These are phyloP conservation scores for Trametes gibbosa DNA, from an alignment of 768 basidiomycete species.

Conservation along the genomic window DNA sequence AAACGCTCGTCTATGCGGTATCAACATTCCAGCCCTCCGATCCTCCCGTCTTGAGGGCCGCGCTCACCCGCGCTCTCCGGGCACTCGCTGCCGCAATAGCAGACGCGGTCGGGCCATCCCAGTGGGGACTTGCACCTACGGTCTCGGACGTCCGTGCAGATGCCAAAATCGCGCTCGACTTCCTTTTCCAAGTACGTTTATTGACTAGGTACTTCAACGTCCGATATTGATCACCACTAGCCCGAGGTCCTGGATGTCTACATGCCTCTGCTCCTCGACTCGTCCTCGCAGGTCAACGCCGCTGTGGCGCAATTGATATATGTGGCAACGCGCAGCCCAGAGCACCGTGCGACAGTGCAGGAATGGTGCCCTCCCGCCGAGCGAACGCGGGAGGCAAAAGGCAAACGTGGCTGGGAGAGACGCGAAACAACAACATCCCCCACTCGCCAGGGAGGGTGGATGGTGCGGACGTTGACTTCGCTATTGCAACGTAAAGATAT, in stretches of 20 bases:
- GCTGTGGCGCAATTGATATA: conserved; percentile 61
- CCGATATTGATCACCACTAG: conserved; percentile 28
- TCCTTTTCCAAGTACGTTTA: conserved; percentile 54
- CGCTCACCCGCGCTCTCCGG: conserved; percentile 62
- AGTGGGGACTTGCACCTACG: conserved; percentile 57
- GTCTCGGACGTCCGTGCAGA: conserved; percentile 40
- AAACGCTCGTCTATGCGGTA: conserved; percentile 61
- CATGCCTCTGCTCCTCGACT: conserved; percentile 57
- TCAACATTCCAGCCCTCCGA: conserved; percentile 44
- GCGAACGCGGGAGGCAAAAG: conserved; percentile 51
- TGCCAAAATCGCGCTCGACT: conserved; percentile 55
- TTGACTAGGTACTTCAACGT: background rate
- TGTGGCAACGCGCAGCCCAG: conserved; percentile 44
- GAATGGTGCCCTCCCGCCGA: conserved; percentile 65
- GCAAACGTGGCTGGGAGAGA: conserved; percentile 76
- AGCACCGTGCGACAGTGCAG: conserved; percentile 49
- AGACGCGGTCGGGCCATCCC: conserved; percentile 66
- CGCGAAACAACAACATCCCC: conserved; percentile 41
- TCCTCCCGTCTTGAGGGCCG: conserved; percentile 43
- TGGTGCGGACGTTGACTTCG: conserved; percentile 46
- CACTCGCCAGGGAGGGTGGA: conserved; percentile 55
- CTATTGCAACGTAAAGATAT: conserved; percentile 50
- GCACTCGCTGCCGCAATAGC: conserved; percentile 58
- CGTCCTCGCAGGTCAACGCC: conserved; percentile 40
- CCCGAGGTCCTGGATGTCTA: conserved; percentile 61